Evolutionary conservation across 2,329 filamentous ascomycete species (phyloP).

Genomic region (Didymella arachidicola): DNA sequence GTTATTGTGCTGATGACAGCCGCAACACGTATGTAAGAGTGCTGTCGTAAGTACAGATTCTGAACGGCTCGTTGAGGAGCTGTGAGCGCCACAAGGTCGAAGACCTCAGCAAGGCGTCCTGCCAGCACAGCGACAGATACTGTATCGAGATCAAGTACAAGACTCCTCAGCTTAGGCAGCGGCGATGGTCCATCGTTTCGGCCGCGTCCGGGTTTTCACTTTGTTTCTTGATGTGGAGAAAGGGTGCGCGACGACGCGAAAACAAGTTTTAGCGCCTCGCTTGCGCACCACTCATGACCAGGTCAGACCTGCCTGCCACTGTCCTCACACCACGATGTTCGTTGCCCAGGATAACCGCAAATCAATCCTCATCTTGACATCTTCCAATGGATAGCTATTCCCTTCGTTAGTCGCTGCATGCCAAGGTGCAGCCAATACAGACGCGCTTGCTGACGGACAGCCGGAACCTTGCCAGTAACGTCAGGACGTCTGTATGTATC

Average conservation of each 20-base stretch:
- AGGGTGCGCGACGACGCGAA: not conserved
- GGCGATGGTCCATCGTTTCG: not conserved
- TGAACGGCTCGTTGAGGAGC: not conserved
- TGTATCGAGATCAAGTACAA: not conserved
- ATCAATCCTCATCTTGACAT: not conserved
- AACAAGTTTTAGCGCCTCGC: not conserved
- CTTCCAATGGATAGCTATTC: not conserved
- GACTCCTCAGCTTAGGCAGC: not conserved
- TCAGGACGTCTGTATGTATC: not conserved
- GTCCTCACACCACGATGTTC: not conserved
- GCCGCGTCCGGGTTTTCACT: not conserved
- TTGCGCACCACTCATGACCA: not conserved
- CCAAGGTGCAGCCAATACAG: not conserved
- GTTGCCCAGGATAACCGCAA: not conserved
- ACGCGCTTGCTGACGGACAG: not conserved
- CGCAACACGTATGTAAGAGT: slow-evolving; percentile 5
- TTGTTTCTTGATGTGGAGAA: not conserved
- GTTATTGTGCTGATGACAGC: slow-evolving; percentile 8
- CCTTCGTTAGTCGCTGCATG: not conserved
- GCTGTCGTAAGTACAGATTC: not conserved
- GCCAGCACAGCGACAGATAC: slow-evolving; percentile 1
- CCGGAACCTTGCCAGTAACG: not conserved
- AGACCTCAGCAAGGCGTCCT: not conserved
- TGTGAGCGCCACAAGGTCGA: not conserved
- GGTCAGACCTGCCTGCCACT: not conserved